phyloP scores from a whole-genome alignment of 805 yeast genomes.

The Jamesozyma gamospora region DNA sequence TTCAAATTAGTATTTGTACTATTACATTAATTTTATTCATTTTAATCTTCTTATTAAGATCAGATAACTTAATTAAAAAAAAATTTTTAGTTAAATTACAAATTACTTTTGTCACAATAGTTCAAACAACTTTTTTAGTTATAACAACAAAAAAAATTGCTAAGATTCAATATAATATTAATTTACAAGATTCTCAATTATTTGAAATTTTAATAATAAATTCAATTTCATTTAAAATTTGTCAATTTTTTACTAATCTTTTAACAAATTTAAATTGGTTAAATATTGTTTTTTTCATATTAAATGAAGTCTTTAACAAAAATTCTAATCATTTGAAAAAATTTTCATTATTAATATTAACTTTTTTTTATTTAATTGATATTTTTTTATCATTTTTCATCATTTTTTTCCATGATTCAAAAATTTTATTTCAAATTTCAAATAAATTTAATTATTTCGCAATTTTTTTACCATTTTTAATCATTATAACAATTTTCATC shows the following conservation, averaged over 20 bases:
- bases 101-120: constrained; percentile 45
- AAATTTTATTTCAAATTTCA: neutral
- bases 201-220: constrained; percentile 21
- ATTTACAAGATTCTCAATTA: constrained; percentile 43
- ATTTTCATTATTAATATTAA: no score
- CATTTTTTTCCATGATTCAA: constrained; percentile 10
- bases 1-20: constrained; percentile 45
- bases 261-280: constrained; percentile 22
- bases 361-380: constrained; percentile 13
- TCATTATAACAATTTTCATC: no score
- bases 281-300: constrained; percentile 23
- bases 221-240: constrained; percentile 10
- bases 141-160: constrained; percentile 37
- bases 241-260: constrained; percentile 10
- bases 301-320: constrained; percentile 8
- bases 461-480: no score
- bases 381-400: constrained; percentile 12
- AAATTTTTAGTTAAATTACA: constrained; percentile 50
- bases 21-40: constrained; percentile 54
- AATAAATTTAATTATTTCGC: no score
- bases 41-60: constrained; percentile 36
- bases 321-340: neutral
- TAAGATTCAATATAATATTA: constrained; percentile 38
- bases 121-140: constrained; percentile 42
- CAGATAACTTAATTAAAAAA: constrained; percentile 38